Base-by-base conservation (phyloP, 805 yeast genomes). In the Candida michaelii region DNA sequence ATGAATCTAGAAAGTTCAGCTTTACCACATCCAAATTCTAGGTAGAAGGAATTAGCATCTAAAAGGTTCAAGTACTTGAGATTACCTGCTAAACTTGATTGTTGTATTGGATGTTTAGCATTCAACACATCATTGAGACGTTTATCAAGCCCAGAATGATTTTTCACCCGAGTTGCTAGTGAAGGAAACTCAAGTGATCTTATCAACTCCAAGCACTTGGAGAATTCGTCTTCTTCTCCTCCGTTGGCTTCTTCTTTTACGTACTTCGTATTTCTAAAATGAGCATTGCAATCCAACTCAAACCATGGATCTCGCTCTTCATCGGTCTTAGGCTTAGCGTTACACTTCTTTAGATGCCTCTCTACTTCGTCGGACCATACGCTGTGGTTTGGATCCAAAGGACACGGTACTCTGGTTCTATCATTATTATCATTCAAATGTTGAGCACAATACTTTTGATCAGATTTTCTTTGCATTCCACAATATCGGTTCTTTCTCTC, bases 1-100 rank as follows among this genome's bases (percentile, higher is more conserved):
- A 86, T 65, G 52, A 80, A 85, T 44, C 95, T 63, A 1, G 89
- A 76, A 17, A 89, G 71, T 56, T 90, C 97, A 1, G 87, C 96
- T 48, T 90, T 77, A 0, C 97, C 97, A 59, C 96, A 86, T 0
- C 97, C 97, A 68, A 88, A 89, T 61, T 89, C 97, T 21, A 85
- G 58, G 55, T 79, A 78, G 39, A 70, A 63, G 27, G 47, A 45
- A 14, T 58, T 43, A 2, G 58, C 30, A 1, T 61, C 58, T 29
- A 83, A 62, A 6, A 83, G 55, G 0, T 56, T 56, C 12, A 60
- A 48, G 4, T 62, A 57, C 17, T 73, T 67, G 53, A 89, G 59
- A 47, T 85, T 85, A 1, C 86, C 89, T 12, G 86, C 83, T 44
- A 89, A 59, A 1, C 95, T 84, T 0, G 89, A 74, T 59, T 89